Conservation (phyloP, 768 basidiomycete genomes). For the Arthromyces matolae region DNA sequence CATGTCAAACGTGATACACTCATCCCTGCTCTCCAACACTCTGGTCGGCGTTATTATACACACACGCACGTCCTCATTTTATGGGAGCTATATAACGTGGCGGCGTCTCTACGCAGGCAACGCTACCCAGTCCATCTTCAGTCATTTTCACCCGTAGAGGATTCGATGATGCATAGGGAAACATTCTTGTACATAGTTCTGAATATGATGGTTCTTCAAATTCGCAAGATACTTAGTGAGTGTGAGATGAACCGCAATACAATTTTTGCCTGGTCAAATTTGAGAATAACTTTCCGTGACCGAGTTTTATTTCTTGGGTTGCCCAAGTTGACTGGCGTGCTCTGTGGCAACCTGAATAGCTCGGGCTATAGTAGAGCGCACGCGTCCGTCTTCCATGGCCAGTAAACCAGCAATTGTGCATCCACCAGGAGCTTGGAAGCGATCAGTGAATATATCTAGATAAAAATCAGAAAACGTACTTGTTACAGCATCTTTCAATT, state of each 20-base stretch:
- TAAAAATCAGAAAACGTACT: conserved; percentile 50
- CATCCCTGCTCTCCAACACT: conserved; percentile 96
- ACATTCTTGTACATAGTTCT: conserved; percentile 16
- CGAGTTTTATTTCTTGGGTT: conserved; percentile 48
- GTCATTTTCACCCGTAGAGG: conserved; percentile 27
- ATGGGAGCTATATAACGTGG: conserved; percentile 71
- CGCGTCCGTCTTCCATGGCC: conserved; percentile 88
- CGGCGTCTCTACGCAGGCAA: conserved; percentile 20
- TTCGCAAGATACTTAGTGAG: too few species aligned
- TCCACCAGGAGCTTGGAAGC: conserved; percentile 80
- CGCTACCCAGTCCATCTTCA: conserved; percentile 34
- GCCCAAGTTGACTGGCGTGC: conserved; percentile 81
- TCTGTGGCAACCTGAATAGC: conserved; percentile 93
- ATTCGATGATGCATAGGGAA: conserved; percentile 31
- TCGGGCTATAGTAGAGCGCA: conserved; percentile 92
- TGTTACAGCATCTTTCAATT: conserved; percentile 95
- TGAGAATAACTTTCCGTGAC: background rate
- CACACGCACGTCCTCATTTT: conserved; percentile 95
- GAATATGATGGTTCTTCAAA: background rate
- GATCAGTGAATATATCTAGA: background rate
- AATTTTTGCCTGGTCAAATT: too few species aligned
- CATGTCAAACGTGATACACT: too few species aligned
- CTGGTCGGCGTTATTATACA: conserved; percentile 73
- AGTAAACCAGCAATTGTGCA: conserved; percentile 98
- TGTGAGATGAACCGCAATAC: too few species aligned